Evolutionary conservation across 495 filamentous ascomycete genomes (phyloP).

Genomic region (Aspergillus homomorphus): DNA sequence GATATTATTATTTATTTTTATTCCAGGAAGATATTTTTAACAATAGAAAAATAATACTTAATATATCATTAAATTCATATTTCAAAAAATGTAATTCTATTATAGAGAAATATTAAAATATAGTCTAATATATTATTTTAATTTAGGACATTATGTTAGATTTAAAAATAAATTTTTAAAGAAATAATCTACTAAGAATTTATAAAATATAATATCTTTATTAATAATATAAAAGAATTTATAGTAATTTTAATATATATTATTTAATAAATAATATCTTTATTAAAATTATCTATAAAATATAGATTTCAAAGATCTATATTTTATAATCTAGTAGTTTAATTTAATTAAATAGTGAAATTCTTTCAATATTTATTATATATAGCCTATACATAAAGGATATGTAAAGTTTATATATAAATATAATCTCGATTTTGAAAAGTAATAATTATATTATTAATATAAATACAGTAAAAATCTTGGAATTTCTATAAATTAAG

Average conservation of each 20-base stretch:
- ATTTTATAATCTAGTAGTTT: neutral
- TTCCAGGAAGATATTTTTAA: too few relatives aligned
- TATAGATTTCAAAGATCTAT: neutral
- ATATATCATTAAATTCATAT: neutral
- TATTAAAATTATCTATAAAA: neutral
- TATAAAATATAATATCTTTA: neutral
- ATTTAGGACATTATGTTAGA: too few relatives aligned
- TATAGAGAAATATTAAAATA: constrained; percentile 4
- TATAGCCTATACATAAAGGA: constrained; percentile 1
- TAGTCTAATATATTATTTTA: too few relatives aligned
- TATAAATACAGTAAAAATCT: neutral
- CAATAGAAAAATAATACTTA: neutral
- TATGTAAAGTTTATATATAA: neutral
- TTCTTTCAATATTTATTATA: too few relatives aligned
- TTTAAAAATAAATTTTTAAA: too few relatives aligned
- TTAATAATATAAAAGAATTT: constrained; percentile 3
- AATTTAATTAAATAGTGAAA: neutral
- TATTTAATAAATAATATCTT: constrained; percentile 1
- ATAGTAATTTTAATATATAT: constrained; percentile 9
- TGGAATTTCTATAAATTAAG: neutral
- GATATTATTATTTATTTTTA: too few relatives aligned
- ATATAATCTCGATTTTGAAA: too few relatives aligned
- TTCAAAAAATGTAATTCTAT: neutral
- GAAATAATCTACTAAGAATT: neutral
- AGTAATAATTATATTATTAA: neutral